Evolutionary conservation across 2,329 filamentous ascomycete genomes (phyloP).

Genomic region (Phaeosphaeriaceae sp.): DNA sequence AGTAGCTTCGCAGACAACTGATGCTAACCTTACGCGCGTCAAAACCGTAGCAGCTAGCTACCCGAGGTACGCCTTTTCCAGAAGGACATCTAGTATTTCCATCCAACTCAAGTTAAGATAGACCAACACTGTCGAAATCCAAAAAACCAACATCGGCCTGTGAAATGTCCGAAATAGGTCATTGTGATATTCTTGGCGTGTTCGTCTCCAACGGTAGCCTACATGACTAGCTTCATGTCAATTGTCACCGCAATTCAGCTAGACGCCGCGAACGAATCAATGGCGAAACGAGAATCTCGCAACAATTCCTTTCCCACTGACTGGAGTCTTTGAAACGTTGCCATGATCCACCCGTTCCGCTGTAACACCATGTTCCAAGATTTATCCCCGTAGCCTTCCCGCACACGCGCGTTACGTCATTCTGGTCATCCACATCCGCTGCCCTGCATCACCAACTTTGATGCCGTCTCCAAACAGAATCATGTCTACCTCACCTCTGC

Average conservation of each 20-base stretch:
- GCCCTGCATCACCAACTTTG: not conserved
- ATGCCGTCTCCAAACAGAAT: not conserved
- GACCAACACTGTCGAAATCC: no score
- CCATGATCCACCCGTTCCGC: not conserved
- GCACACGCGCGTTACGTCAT: conserved; percentile 26
- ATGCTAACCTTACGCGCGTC: no score
- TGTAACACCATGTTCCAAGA: not conserved
- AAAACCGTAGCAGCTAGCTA: no score
- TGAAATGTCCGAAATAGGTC: no score
- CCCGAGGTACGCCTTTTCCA: no score
- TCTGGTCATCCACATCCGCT: conserved; percentile 4
- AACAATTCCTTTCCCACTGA: not conserved
- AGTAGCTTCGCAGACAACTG: no score
- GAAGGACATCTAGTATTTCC: no score
- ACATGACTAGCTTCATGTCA: not conserved
- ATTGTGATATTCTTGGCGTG: not conserved
- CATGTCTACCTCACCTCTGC: not conserved
- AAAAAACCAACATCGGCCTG: no score
- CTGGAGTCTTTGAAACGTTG: not conserved
- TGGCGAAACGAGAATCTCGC: not conserved
- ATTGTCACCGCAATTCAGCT: not conserved
- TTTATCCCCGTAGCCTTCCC: conserved; percentile 15
- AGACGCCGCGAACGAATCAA: not conserved
- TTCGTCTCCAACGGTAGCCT: not conserved
- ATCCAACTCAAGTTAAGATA: no score